These are phyloP conservation scores for Harrya chromipes DNA, from an alignment of 768 basidiomycete species.

Conservation along the genomic window DNA sequence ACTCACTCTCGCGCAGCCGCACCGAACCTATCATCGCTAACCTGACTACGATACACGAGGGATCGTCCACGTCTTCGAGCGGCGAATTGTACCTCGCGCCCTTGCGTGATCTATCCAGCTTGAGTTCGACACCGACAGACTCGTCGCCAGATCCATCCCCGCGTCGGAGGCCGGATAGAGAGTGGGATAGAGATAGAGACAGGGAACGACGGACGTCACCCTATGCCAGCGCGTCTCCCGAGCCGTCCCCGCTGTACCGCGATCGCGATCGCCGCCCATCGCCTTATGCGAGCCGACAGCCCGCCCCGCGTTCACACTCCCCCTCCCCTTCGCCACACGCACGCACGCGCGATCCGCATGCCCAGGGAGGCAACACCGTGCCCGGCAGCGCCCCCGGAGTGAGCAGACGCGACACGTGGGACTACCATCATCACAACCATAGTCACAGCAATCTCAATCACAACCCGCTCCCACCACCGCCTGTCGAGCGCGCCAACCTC, in stretches of 20 bases:
- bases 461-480: constrained; percentile 31
- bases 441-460: background rate
- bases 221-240: constrained; percentile 15
- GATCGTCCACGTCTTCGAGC: constrained; percentile 19
- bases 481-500: constrained; percentile 20
- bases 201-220: constrained; percentile 20
- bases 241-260: constrained; percentile 29
- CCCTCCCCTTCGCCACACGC: constrained; percentile 11
- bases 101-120: constrained; percentile 10
- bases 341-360: constrained; percentile 11
- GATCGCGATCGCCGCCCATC: constrained; percentile 19
- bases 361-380: background rate
- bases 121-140: constrained; percentile 12
- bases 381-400: background rate
- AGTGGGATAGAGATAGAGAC: too few species aligned
- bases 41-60: constrained; percentile 29
- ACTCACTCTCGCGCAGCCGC: constrained; percentile 25
- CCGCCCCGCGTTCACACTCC: too few species aligned
- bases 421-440: too few species aligned
- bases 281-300: constrained; percentile 18
- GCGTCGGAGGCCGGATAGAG: constrained; percentile 10
- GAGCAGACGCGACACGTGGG: constrained; percentile 8
- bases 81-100: constrained; percentile 27
- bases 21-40: constrained; percentile 28
- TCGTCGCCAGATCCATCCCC: constrained; percentile 30